Evolutionary conservation across 345 rosid genomes (phyloP).

Genomic region (Euphorbia peplus): DNA sequence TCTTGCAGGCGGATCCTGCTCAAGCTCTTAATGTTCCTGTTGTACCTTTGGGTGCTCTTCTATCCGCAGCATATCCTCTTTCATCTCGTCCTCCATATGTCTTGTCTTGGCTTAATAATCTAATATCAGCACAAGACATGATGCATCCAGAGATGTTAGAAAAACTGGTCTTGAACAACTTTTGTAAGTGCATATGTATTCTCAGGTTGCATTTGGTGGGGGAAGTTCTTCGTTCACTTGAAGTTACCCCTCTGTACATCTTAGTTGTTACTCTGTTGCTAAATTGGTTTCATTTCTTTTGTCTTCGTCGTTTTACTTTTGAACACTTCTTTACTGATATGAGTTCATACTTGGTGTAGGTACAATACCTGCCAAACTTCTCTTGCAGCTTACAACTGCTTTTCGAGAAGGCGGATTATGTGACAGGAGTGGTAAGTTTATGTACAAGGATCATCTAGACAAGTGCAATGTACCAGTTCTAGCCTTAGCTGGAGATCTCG

Average conservation of each 20-base stretch:
- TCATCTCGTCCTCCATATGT: conserved; percentile 74
- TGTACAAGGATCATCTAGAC: conserved; percentile 65
- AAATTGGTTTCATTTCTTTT: neutral
- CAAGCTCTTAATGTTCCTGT: conserved; percentile 91
- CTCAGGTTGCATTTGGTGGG: neutral
- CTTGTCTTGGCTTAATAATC: conserved; percentile 76
- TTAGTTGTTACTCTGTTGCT: conserved; percentile 5
- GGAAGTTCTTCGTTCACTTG: neutral
- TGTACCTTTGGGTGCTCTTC: conserved; percentile 82
- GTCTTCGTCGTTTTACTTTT: neutral
- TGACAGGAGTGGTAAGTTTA: conserved; percentile 72
- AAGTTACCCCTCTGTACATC: neutral
- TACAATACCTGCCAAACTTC: conserved; percentile 85
- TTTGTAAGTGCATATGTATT: conserved; percentile 53
- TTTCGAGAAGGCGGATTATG: conserved; percentile 77
- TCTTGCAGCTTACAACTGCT: conserved; percentile 90
- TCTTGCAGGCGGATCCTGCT: conserved; percentile 87
- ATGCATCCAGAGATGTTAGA: conserved; percentile 91
- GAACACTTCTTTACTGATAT: neutral
- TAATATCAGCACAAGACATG: conserved; percentile 92
- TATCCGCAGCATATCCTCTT: conserved; percentile 89
- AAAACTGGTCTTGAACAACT: conserved; percentile 87
- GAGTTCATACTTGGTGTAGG: conserved; percentile 40
- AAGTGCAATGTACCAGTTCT: conserved; percentile 62
- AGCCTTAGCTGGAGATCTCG: conserved; percentile 90